Conservation (phyloP, 441 rosid species). For the Mallotus japonicus region DNA sequence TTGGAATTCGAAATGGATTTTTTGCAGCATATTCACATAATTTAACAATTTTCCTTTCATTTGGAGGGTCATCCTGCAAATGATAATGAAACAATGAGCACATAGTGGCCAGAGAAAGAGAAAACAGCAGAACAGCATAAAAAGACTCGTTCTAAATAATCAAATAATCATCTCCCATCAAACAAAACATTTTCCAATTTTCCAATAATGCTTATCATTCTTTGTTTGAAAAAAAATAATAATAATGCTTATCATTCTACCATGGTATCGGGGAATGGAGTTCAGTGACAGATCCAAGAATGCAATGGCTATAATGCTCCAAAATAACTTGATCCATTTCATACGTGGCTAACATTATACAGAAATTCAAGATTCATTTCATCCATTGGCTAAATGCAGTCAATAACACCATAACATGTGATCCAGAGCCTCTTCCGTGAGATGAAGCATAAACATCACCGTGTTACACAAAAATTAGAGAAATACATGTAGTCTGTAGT, state of each 20-base stretch:
- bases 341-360: neutral
- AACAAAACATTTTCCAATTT: neutral
- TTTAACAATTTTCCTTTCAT: slow-evolving; percentile 82
- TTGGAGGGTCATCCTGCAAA: slow-evolving; percentile 68
- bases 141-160: neutral
- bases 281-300: neutral
- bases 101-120: neutral
- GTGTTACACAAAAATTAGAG: neutral
- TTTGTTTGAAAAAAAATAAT: no score
- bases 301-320: neutral
- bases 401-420: neutral
- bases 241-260: neutral
- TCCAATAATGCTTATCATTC: neutral
- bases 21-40: slow-evolving; percentile 94
- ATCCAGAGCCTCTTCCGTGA: neutral
- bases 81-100: slow-evolving; percentile 12
- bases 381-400: neutral
- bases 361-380: neutral
- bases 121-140: neutral
- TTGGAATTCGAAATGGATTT: slow-evolving; percentile 91
- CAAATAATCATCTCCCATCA: neutral
- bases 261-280: neutral
- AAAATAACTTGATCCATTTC: slow-evolving; percentile 1
- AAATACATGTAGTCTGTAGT: neutral
- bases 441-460: neutral